phyloP scores from a whole-genome alignment of 192 early-diverging fungal species.

The Coemansia interrupta region DNA sequence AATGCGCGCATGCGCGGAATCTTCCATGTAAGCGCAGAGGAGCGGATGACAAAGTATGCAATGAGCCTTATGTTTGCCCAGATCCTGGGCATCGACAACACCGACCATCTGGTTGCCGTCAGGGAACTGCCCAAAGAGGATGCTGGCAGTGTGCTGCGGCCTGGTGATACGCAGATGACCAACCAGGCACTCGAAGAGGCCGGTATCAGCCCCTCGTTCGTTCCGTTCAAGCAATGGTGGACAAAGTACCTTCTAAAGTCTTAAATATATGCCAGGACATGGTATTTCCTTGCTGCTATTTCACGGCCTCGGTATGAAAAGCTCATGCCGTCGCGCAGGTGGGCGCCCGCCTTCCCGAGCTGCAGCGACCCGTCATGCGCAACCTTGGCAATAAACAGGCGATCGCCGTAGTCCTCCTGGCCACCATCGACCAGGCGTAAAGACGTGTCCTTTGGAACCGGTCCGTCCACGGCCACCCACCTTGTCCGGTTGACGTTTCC shows the following conservation, averaged over 20 bases:
- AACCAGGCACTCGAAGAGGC: slow-evolving; percentile 23
- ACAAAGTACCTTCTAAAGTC: slow-evolving; percentile 5
- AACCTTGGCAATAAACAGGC: slow-evolving; percentile 41
- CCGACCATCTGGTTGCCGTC: slow-evolving; percentile 11
- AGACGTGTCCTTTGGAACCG: slow-evolving; percentile 5
- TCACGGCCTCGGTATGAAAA: slow-evolving; percentile 27
- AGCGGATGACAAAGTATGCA: slow-evolving; percentile 48
- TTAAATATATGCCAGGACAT: slow-evolving; percentile 22
- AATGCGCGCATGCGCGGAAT: slow-evolving; percentile 18
- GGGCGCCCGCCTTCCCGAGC: slow-evolving; percentile 42
- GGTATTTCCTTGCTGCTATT: slow-evolving; percentile 17
- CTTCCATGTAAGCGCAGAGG: slow-evolving; percentile 34
- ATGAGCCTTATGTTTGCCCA: slow-evolving; percentile 35
- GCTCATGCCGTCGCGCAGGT: slow-evolving; percentile 34
- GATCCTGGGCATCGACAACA: slow-evolving; percentile 16
- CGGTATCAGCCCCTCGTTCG: slow-evolving; percentile 22
- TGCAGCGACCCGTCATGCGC: slow-evolving; percentile 19
- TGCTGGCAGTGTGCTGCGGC: slow-evolving; percentile 26
- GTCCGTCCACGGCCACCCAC: slow-evolving; percentile 50
- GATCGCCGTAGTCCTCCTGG: slow-evolving; percentile 35
- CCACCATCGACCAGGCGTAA: slow-evolving; percentile 23
- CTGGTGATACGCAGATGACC: slow-evolving; percentile 30
- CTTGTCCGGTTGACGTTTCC: slow-evolving; percentile 51
- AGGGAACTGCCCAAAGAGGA: slow-evolving; percentile 10
- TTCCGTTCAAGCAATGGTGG: slow-evolving; percentile 44